Evolutionary conservation across 2,329 filamentous ascomycete species (phyloP).

Genomic region (Gnomoniopsis smithogilvyi): DNA sequence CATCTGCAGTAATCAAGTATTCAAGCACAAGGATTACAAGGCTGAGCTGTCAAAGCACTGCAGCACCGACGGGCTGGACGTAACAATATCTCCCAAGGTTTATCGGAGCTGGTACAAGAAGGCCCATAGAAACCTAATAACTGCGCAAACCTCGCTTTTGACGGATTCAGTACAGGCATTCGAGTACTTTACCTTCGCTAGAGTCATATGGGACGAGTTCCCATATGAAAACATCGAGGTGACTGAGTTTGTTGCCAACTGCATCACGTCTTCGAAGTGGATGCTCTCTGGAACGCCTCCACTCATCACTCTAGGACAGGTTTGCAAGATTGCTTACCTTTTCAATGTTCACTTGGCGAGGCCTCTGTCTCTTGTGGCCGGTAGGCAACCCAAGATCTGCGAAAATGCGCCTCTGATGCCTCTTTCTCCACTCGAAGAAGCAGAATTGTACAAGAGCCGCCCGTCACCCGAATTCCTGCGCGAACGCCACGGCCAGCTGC

Average conservation of each 20-base stretch:
- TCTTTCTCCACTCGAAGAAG: constrained; percentile 31
- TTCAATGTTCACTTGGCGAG: constrained; percentile 38
- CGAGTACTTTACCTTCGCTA: constrained; percentile 35
- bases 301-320: constrained; percentile 30
- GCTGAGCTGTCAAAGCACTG: constrained; percentile 7
- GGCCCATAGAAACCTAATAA: not conserved
- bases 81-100: not conserved
- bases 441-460: constrained; percentile 29
- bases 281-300: constrained; percentile 42
- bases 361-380: constrained; percentile 28
- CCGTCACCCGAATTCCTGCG: constrained; percentile 31
- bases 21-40: constrained; percentile 17
- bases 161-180: constrained; percentile 20
- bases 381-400: constrained; percentile 34
- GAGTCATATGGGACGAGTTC: constrained; percentile 42
- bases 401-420: constrained; percentile 27
- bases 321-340: constrained; percentile 32
- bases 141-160: not conserved
- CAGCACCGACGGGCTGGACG: not conserved
- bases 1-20: constrained; percentile 30
- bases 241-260: constrained; percentile 31
- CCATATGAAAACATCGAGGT: constrained; percentile 34
- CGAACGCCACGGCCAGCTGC: constrained; percentile 37
- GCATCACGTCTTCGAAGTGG: constrained; percentile 36
- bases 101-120: constrained; percentile 17